A percentile compares a stretch with the other conserved stretches of the same genome.
phyloP scores from a whole-genome alignment of 768 basidiomycete species.

The Boletus rubescentipes region DNA sequence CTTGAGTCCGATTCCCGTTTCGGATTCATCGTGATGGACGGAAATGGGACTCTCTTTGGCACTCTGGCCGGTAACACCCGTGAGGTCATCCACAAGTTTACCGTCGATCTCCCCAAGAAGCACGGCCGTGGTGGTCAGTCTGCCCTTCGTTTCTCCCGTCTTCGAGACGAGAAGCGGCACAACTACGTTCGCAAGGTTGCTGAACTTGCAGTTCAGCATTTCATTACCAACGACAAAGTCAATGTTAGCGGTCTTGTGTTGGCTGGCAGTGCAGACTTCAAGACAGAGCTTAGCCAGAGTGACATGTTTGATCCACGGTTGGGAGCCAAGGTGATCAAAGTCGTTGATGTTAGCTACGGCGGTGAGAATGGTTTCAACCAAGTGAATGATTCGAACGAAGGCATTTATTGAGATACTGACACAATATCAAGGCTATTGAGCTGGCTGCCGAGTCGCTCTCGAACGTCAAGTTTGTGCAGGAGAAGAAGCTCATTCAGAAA shows the following conservation, averaged over 20 bases:
- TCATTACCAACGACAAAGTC: slow-evolving; percentile 97
- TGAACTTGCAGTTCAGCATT: slow-evolving; percentile 95
- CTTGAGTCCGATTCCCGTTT: slow-evolving; percentile 97
- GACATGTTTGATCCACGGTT: slow-evolving; percentile 95
- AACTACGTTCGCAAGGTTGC: slow-evolving; percentile 99
- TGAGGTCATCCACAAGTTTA: slow-evolving; percentile 97
- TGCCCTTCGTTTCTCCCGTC: slow-evolving; percentile 98
- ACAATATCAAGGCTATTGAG: slow-evolving; percentile 76
- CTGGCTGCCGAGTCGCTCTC: slow-evolving; percentile 93
- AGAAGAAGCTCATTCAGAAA: slow-evolving; percentile 95
- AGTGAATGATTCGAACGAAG: slow-evolving; percentile 40
- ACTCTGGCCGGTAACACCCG: slow-evolving; percentile 96
- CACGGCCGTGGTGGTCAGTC: slow-evolving; percentile 99
- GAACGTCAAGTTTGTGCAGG: slow-evolving; percentile 99
- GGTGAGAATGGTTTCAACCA: slow-evolving; percentile 99
- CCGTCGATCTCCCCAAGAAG: slow-evolving; percentile 98
- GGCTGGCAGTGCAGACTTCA: slow-evolving; percentile 98
- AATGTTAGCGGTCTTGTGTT: slow-evolving; percentile 96
- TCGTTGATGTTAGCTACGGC: slow-evolving; percentile 98
- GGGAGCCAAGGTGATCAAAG: slow-evolving; percentile 90
- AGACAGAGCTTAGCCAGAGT: slow-evolving; percentile 93
- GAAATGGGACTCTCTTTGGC: slow-evolving; percentile 96
- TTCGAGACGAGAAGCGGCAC: slow-evolving; percentile 98
- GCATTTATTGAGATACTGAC: not conserved
- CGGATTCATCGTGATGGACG: slow-evolving; percentile 99